Evolutionary conservation across 345 rosid genomes (phyloP).

Genomic region (Turnera subulata): DNA sequence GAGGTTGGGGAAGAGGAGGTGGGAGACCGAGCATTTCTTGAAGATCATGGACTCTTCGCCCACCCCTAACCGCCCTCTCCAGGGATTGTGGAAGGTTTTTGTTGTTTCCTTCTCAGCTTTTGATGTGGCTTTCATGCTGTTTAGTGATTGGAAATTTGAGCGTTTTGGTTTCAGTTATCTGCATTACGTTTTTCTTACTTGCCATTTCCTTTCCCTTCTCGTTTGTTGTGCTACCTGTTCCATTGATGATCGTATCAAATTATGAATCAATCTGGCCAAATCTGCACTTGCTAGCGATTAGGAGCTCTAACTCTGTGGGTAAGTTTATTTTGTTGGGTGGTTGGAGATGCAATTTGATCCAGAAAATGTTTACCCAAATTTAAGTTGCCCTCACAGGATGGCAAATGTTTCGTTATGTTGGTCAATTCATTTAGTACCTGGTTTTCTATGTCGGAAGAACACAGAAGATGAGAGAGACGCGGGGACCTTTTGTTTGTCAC

Average conservation of each 20-base stretch:
- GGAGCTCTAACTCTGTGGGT: too few species aligned
- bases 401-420: too few species aligned
- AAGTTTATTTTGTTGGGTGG: constrained; percentile 3
- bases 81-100: constrained; percentile 88
- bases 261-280: too few species aligned
- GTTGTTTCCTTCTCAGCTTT: not conserved
- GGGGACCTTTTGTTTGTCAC: not conserved
- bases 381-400: not conserved
- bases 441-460: constrained; percentile 5
- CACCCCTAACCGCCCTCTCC: constrained; percentile 59
- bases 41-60: constrained; percentile 70
- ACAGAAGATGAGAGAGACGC: constrained; percentile 6
- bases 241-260: too few species aligned
- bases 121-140: not conserved
- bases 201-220: too few species aligned
- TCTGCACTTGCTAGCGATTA: too few species aligned
- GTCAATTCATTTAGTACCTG: constrained; percentile 1
- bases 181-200: too few species aligned
- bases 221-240: too few species aligned
- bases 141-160: constrained; percentile 1
- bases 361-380: not conserved
- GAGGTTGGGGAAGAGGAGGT: constrained; percentile 56
- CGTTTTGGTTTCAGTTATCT: not conserved
- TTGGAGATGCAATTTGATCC: not conserved
- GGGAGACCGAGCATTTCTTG: constrained; percentile 85